Base-by-base conservation (phyloP, 208 protist species). In the Blastocrithidia nonstop region DNA sequence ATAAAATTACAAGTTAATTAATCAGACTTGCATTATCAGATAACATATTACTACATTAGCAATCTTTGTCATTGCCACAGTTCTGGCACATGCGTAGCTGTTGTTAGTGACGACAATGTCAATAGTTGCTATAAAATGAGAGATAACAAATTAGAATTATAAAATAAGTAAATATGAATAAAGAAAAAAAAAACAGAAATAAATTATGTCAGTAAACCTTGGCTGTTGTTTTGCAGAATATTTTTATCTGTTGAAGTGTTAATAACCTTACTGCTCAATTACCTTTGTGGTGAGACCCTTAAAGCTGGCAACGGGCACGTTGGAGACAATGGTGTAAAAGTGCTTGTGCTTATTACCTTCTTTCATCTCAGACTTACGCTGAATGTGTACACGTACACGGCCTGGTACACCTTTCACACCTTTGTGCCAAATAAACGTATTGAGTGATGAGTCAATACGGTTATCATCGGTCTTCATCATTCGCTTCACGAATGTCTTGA, bases 381-480 rank as follows among this genome's bases (percentile, higher is more conserved):
- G 53, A 36, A 98, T 70, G 46, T 77, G 65, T 17, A 99, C 80
- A 56, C 96, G 95, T 17, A 98, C 83, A 51, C 96, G 86, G 76
- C 79, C 61, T 40, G 95, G 96, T 19, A 78, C 74, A 41, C 81
- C 79, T 74, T 94, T 94, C 76, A 94, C 79, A 52, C 96, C 96
- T 69, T 95, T 87, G 62, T 80, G 82, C 96, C 95, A 99, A 46
- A 99, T 53, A 71, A 75, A 88, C 57, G 92, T 96, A 88, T 99
- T 98, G 44, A 98, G 79, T 47, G 81, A 83, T 35, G 83, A 71
- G 53, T 98, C 94, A 45, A 99, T 78, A 63, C 95, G 91, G 64
- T 98, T 97, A 63, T 98, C 96, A 41, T 85, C 87, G 47, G 96
- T 98, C 59, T 93, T 93, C 94, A 98, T 98, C 55, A 78, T 46